A percentile compares a stretch with the other conserved stretches of the same genome.
These are phyloP conservation scores for Myxozyma sirexii DNA, from an alignment of 805 yeast genomes.

Conservation along the genomic window DNA sequence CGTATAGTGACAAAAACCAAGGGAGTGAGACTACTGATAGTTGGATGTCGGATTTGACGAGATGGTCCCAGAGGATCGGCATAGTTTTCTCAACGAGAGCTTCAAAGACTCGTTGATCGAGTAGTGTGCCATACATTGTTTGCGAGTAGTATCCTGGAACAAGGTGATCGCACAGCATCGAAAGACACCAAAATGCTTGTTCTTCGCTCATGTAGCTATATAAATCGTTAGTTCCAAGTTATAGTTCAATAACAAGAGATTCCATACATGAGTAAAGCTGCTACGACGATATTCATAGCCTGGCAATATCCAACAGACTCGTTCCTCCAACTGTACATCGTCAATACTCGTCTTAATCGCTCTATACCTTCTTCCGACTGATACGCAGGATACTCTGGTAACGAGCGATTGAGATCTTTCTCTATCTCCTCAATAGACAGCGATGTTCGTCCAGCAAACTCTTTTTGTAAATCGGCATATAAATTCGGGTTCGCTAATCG, in stretches of 20 bases:
- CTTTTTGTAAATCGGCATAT: slow-evolving; percentile 60
- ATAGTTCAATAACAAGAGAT: background rate
- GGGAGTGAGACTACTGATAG: slow-evolving; percentile 91
- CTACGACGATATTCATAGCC: slow-evolving; percentile 86
- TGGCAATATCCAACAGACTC: slow-evolving; percentile 98
- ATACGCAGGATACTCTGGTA: slow-evolving; percentile 95
- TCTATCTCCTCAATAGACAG: slow-evolving; percentile 95
- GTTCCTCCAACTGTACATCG: slow-evolving; percentile 95
- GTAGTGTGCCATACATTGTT: slow-evolving; percentile 94
- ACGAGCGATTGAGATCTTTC: slow-evolving; percentile 88
- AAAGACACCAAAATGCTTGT: slow-evolving; percentile 93
- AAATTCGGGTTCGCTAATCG: slow-evolving; percentile 64
- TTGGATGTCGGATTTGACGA: slow-evolving; percentile 78
- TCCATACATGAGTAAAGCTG: slow-evolving; percentile 51
- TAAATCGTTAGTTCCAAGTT: background rate
- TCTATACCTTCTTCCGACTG: slow-evolving; percentile 84
- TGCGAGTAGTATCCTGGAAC: slow-evolving; percentile 96
- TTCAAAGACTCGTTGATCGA: slow-evolving; percentile 94
- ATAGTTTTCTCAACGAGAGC: slow-evolving; percentile 83
- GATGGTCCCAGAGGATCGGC: slow-evolving; percentile 87
- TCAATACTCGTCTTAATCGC: slow-evolving; percentile 80
- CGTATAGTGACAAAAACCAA: slow-evolving; percentile 90
- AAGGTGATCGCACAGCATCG: slow-evolving; percentile 75
- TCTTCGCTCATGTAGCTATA: slow-evolving; percentile 81
- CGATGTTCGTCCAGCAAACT: slow-evolving; percentile 65